phyloP scores from a whole-genome alignment of 768 basidiomycete species.

The Steccherinum ochraceum region DNA sequence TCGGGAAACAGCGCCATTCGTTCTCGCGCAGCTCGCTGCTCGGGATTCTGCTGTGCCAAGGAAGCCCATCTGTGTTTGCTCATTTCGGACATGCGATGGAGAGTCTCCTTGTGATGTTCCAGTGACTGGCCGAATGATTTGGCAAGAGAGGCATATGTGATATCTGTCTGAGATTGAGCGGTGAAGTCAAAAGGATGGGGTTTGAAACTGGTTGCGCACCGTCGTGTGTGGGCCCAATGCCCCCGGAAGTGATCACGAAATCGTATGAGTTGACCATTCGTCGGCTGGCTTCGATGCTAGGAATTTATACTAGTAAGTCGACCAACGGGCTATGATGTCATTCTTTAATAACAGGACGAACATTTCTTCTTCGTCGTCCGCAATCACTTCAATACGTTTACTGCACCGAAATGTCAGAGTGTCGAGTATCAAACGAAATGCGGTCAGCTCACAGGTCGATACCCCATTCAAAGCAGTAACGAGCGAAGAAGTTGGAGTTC shows the following conservation, averaged over 20 bases:
- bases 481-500: slow-evolving; percentile 83
- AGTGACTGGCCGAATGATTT: slow-evolving; percentile 75
- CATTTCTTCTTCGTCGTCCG: slow-evolving; percentile 91
- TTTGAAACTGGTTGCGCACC: slow-evolving; percentile 36
- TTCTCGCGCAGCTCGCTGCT: slow-evolving; percentile 70
- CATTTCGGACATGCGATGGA: slow-evolving; percentile 63
- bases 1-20: slow-evolving; percentile 91
- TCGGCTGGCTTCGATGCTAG: slow-evolving; percentile 76
- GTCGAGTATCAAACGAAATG: not conserved
- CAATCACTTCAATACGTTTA: slow-evolving; percentile 85
- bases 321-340: not conserved
- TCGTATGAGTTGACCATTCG: slow-evolving; percentile 80
- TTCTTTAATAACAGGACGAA: slow-evolving; percentile 27
- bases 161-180: slow-evolving; percentile 41
- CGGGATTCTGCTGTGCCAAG: slow-evolving; percentile 55
- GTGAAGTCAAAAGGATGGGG: not conserved
- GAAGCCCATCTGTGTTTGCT: slow-evolving; percentile 46
- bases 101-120: slow-evolving; percentile 70
- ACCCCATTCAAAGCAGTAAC: slow-evolving; percentile 84
- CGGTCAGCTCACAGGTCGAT: slow-evolving; percentile 54
- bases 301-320: not conserved
- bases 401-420: slow-evolving; percentile 29
- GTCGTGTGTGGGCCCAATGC: slow-evolving; percentile 89
- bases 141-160: slow-evolving; percentile 84
- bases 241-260: slow-evolving; percentile 86